A percentile compares a stretch with the other conserved stretches of the same genome.
Conservation (phyloP, 805 yeast species). For the Grigorovia jiainica region DNA sequence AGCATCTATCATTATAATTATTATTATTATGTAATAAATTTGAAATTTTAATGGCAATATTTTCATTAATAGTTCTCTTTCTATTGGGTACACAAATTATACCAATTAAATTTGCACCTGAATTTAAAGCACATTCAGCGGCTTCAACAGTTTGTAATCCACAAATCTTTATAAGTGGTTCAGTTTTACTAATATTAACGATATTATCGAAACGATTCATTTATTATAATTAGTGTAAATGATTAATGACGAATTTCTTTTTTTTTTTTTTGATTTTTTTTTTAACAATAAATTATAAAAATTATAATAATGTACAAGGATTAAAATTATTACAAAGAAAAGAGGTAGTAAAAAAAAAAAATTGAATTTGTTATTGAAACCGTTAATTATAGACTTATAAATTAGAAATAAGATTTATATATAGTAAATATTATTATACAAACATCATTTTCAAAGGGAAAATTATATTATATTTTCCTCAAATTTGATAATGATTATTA, state of each 20-base stretch:
- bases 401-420: not conserved
- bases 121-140: constrained; percentile 57
- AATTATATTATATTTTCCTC: not conserved
- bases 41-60: constrained; percentile 40
- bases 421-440: not conserved
- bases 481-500: too few relatives aligned
- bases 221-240: not conserved
- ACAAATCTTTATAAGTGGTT: constrained; percentile 67
- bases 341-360: not conserved
- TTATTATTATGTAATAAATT: constrained; percentile 27
- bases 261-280: not conserved
- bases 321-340: too few relatives aligned
- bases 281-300: not conserved
- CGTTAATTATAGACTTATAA: not conserved
- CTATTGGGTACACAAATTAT: constrained; percentile 80
- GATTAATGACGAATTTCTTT: not conserved
- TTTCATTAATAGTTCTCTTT: constrained; percentile 52
- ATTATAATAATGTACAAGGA: not conserved
- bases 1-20: constrained; percentile 45
- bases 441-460: not conserved
- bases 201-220: constrained; percentile 1
- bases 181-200: not conserved
- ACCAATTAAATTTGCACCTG: constrained; percentile 74
- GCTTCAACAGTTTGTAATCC: constrained; percentile 64
- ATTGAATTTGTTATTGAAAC: not conserved